Percentiles rank a stretch among this genome's conserved stretches.
Conservation (phyloP, 495 filamentous ascomycete genomes). For the Trichoderma erinaceum region DNA sequence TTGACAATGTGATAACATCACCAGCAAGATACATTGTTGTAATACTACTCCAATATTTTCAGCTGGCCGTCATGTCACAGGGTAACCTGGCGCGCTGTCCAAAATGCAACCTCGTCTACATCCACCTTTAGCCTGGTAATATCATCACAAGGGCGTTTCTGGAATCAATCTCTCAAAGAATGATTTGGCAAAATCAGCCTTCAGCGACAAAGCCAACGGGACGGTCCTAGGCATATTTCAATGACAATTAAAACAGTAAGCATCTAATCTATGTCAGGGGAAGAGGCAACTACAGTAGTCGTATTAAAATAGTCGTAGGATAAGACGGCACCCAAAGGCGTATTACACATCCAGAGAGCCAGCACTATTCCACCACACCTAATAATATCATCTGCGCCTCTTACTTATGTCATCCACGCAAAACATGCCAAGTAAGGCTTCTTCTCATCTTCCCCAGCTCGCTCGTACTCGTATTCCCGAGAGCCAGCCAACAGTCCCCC, state of each 20-base stretch:
- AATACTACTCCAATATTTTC: no score
- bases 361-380: no score
- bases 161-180: neutral
- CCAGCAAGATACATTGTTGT: no score
- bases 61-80: no score
- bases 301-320: neutral
- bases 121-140: no score
- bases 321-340: neutral
- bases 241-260: neutral
- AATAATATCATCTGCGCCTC: no score
- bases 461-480: constrained; percentile 8
- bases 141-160: no score
- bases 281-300: neutral
- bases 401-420: neutral
- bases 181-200: neutral
- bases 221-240: neutral
- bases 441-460: neutral
- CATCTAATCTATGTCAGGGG: neutral
- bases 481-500: neutral
- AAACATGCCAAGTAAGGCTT: neutral
- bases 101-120: no score
- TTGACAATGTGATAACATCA: no score
- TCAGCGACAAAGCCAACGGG: neutral
- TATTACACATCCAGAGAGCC: no score
- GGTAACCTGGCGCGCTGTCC: no score